Conservation (phyloP, 2,329 filamentous ascomycete species). For the Aureobasidium lini region DNA sequence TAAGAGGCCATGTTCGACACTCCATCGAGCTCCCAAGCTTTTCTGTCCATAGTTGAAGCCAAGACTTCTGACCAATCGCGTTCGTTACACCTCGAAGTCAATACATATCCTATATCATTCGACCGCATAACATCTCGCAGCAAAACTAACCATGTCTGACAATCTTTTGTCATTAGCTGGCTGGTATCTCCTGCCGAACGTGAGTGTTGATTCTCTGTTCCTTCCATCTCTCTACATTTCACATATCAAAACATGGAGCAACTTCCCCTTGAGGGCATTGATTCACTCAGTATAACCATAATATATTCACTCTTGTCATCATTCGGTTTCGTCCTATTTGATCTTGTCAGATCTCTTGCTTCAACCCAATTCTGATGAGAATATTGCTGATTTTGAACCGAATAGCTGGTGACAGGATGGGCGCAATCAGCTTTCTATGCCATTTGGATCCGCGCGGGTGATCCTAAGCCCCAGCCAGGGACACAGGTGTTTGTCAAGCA, state of each 20-base stretch:
- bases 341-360: neutral
- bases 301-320: neutral
- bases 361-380: neutral
- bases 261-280: neutral
- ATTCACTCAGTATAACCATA: neutral
- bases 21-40: neutral
- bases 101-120: neutral
- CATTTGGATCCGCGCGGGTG: constrained; percentile 81
- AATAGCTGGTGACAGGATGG: constrained; percentile 67
- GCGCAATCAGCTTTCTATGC: constrained; percentile 78
- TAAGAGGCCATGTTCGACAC: too few relatives aligned
- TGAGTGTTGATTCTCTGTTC: constrained; percentile 28
- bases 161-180: constrained; percentile 49
- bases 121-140: neutral
- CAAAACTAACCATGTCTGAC: constrained; percentile 27
- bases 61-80: neutral
- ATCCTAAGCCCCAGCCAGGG: constrained; percentile 64
- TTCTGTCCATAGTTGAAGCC: neutral
- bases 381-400: neutral
- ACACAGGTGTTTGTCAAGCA: constrained; percentile 63
- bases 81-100: neutral
- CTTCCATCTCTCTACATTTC: neutral
- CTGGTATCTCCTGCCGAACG: constrained; percentile 56
- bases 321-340: neutral
- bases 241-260: neutral